These are phyloP conservation scores for Fusarium caatingaense DNA, from an alignment of 2,329 filamentous ascomycete species.

Conservation along the genomic window DNA sequence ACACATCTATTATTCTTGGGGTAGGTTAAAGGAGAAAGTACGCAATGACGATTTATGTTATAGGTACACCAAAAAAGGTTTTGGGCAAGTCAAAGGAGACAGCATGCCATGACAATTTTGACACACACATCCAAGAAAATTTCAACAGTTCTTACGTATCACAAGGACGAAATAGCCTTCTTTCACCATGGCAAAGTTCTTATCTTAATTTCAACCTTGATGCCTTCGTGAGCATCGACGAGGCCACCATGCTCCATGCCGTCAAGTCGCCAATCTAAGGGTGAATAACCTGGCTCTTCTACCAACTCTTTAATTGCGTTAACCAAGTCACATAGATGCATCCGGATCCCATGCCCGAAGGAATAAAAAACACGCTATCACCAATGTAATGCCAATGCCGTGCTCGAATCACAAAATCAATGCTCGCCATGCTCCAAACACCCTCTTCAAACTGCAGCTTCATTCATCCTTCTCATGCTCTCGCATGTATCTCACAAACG, in stretches of 20 bases:
- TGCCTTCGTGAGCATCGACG: background rate
- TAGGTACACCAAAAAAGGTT: background rate
- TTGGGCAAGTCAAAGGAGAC: background rate
- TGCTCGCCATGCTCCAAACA: slow-evolving; percentile 18
- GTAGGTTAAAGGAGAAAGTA: background rate
- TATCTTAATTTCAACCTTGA: background rate
- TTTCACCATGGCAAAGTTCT: background rate
- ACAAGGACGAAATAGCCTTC: background rate
- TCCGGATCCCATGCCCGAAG: slow-evolving; percentile 13
- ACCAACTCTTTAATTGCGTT: slow-evolving; percentile 5
- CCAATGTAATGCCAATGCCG: slow-evolving; percentile 33
- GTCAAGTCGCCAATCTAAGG: slow-evolving; percentile 6
- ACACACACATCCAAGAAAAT: background rate
- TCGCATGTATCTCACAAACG: slow-evolving; percentile 93
- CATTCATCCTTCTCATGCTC: slow-evolving; percentile 72
- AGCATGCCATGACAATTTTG: background rate
- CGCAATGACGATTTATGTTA: background rate
- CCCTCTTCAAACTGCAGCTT: slow-evolving; percentile 5
- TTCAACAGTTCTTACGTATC: background rate
- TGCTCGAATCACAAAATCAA: slow-evolving; percentile 19
- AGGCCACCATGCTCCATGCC: slow-evolving; percentile 1
- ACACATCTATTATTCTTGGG: background rate
- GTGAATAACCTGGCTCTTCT: slow-evolving; percentile 4
- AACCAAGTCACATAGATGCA: slow-evolving; percentile 5
- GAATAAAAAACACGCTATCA: slow-evolving; percentile 21